A percentile compares a stretch with the other conserved stretches of the same genome.
phyloP scores from a whole-genome alignment of 768 basidiomycete genomes.

The Paxillus rubicundulus region DNA sequence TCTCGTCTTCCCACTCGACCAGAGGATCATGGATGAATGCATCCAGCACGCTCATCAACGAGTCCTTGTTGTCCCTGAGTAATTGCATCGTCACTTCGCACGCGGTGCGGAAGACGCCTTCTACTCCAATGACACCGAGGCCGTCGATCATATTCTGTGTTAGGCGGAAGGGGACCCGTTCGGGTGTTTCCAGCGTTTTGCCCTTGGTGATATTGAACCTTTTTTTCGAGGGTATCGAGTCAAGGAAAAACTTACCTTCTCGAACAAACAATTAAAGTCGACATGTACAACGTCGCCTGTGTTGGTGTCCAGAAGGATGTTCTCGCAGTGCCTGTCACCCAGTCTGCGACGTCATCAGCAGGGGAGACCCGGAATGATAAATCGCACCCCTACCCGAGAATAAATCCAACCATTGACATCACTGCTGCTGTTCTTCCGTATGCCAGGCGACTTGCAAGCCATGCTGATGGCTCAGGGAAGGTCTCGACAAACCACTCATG shows the following conservation, averaged over 20 bases:
- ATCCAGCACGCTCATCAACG: slow-evolving; percentile 91
- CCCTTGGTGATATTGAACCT: slow-evolving; percentile 43
- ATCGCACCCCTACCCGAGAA: slow-evolving; percentile 65
- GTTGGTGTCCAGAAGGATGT: slow-evolving; percentile 86
- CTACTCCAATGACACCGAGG: slow-evolving; percentile 88
- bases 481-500: slow-evolving; percentile 98
- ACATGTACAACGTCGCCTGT: slow-evolving; percentile 94
- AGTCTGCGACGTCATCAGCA: slow-evolving; percentile 47
- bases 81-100: slow-evolving; percentile 89
- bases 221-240: not conserved
- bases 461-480: slow-evolving; percentile 94
- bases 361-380: not conserved
- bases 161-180: slow-evolving; percentile 90
- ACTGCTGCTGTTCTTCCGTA: slow-evolving; percentile 92
- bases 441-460: slow-evolving; percentile 84
- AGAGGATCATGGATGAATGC: slow-evolving; percentile 97
- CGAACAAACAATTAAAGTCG: slow-evolving; percentile 97
- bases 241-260: slow-evolving; percentile 57
- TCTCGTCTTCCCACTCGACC: slow-evolving; percentile 91
- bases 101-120: slow-evolving; percentile 90
- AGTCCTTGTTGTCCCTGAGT: slow-evolving; percentile 87
- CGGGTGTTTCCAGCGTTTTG: slow-evolving; percentile 81
- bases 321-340: slow-evolving; percentile 97
- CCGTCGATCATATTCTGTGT: slow-evolving; percentile 93
- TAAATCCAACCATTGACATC: slow-evolving; percentile 98